Evolutionary conservation across 768 basidiomycete species (phyloP), one percentile per base, ranked within the genome.

Genomic region (Leccinum disarticulatum): DNA sequence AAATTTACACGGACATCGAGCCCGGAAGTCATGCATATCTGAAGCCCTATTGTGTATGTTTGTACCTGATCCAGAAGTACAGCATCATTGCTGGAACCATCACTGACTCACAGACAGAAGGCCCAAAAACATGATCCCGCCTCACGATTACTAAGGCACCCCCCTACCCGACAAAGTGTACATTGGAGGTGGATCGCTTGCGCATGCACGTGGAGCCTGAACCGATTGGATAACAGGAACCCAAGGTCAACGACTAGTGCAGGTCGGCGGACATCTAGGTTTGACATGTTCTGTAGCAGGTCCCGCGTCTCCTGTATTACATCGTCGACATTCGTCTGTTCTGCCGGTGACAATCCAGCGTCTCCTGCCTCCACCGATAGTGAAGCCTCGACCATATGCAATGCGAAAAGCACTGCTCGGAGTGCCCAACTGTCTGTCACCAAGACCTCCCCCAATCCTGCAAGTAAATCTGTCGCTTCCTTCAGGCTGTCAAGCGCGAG

Each of bases 151-250:
- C 47, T 69, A 67, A 25, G 25, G 25, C 25, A 25, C 25, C 22
- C 22, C 22, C 22, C 22, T 22, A 31, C 31, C 46, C 55, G 35
- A 28, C 10, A 41, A 27, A 1, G 30, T 22, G 60, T 14, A 51
- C 17, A 9, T 5, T 27, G 6, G 31, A 31, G 3, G 27, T 1
- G 19, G 67, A 57, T 3, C 60, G 62, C 52, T 67, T 69, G 43
- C 36, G 19, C 46, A 6, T 53, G 35, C 67, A 68, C 0, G 59
- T 56, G 2, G 63, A 56, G 13, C 49, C 47, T 14, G 67, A 41
- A 41, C 38, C 17, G 38, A 41, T n/a, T 17, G 3, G 6, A 41
- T 41, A 41, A n/a, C 38, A 41, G 38, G 17, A 17, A 17, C 38
- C 38, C 38, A n/a, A 36, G 38, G 8, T 14, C 17, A 41, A 15